Evolutionary conservation across 1,284 basidiomycete genomes (phyloP).

Genomic region (Leccinum subrobustum): DNA sequence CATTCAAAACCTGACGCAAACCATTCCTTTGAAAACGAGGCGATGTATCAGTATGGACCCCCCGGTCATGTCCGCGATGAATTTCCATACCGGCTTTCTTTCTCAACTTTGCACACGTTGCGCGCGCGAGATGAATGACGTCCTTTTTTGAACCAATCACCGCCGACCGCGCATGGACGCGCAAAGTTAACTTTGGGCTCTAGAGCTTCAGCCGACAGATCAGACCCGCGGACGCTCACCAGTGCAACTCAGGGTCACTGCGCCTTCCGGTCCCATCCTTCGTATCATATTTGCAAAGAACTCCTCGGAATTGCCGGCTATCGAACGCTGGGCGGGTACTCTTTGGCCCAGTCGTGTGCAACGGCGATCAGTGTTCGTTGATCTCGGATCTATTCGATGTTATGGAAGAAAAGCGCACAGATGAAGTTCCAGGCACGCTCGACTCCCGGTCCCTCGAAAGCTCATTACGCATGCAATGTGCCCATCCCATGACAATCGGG

Average conservation of each 20-base stretch:
- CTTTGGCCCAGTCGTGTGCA: slow-evolving; percentile 56
- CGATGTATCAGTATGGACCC: slow-evolving; percentile 46
- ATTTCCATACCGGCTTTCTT: slow-evolving; percentile 82
- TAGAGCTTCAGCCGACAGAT: not conserved
- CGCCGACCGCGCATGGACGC: not conserved
- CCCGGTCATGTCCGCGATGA: slow-evolving; percentile 72
- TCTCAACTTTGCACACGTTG: slow-evolving; percentile 73
- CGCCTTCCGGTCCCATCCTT: slow-evolving; percentile 73
- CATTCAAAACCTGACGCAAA: not conserved
- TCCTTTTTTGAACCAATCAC: slow-evolving; percentile 74
- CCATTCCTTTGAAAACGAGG: slow-evolving; percentile 11
- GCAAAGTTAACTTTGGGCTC: not conserved
- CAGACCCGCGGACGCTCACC: slow-evolving; percentile 48
- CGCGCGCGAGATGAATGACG: slow-evolving; percentile 78
- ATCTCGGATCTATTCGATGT: not conserved
- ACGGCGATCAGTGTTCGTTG: not conserved
- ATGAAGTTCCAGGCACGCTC: slow-evolving; percentile 1
- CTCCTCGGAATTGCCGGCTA: slow-evolving; percentile 76
- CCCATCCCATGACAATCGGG: not conserved
- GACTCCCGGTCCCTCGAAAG: not conserved
- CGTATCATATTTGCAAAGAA: slow-evolving; percentile 82
- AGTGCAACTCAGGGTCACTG: slow-evolving; percentile 83
- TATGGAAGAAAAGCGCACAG: not conserved
- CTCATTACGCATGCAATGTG: not conserved
- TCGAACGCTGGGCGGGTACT: slow-evolving; percentile 68